A percentile compares a stretch with the other conserved stretches of the same genome.
Evolutionary conservation across 495 filamentous ascomycete genomes (phyloP).

Genomic region (Penicillium roqueforti): DNA sequence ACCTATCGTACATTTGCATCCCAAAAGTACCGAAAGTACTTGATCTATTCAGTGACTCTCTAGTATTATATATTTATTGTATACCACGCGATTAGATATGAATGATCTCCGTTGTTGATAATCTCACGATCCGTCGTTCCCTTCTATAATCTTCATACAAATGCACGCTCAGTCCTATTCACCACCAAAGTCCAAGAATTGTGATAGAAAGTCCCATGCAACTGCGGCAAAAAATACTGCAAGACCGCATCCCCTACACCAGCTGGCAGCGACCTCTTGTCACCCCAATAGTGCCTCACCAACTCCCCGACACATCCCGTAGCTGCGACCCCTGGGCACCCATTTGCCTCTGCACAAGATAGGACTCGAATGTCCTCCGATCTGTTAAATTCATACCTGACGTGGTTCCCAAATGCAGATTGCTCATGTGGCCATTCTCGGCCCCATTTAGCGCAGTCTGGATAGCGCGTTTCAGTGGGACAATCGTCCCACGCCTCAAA

Average conservation of each 20-base stretch:
- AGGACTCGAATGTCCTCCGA: constrained; percentile 34
- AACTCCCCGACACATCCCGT: constrained; percentile 16
- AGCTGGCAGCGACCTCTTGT: constrained; percentile 8
- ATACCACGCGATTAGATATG: not conserved
- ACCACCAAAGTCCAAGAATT: not conserved
- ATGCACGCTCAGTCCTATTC: not conserved
- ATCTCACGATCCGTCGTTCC: not conserved
- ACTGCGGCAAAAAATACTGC: constrained; percentile 9
- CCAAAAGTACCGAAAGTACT: not conserved
- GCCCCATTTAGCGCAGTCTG: constrained; percentile 29
- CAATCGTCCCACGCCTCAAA: constrained; percentile 37
- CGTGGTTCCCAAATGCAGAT: constrained; percentile 33
- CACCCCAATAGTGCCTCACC: constrained; percentile 20
- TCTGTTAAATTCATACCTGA: constrained; percentile 32
- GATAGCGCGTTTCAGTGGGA: constrained; percentile 25
- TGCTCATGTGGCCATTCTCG: constrained; percentile 37
- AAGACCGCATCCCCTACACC: constrained; percentile 13
- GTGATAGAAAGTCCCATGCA: constrained; percentile 15
- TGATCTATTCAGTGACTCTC: no score
- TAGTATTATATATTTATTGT: not conserved
- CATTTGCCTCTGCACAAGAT: constrained; percentile 37
- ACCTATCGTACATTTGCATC: not conserved
- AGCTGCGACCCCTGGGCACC: constrained; percentile 15
- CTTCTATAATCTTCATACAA: not conserved
- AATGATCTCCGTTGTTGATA: not conserved